These are phyloP conservation scores for Didymella keratinophila DNA, from an alignment of 2,329 filamentous ascomycete species.

Conservation along the genomic window DNA sequence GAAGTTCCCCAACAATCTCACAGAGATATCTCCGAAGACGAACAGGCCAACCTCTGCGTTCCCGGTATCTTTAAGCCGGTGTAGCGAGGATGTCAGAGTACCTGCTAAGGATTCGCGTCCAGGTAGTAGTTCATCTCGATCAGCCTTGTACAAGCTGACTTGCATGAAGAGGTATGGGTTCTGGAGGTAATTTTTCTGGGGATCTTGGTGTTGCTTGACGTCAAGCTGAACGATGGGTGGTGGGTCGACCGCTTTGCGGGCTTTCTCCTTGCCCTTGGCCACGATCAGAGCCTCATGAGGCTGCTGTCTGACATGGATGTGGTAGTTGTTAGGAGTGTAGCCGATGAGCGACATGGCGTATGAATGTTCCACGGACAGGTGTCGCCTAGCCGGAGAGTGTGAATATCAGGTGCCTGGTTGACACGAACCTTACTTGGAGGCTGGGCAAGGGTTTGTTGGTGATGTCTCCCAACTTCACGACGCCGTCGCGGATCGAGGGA, in stretches of 20 bases:
- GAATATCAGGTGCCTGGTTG: background rate
- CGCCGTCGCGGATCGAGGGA: background rate
- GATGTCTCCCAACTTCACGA: background rate
- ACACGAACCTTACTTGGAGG: background rate
- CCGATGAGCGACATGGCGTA: slow-evolving; percentile 17
- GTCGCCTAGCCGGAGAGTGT: background rate
- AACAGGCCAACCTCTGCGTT: slow-evolving; percentile 85
- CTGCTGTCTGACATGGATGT: slow-evolving; percentile 61
- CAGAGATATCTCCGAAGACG: slow-evolving; percentile 87
- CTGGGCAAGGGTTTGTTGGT: slow-evolving; percentile 2
- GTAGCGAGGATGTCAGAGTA: slow-evolving; percentile 79
- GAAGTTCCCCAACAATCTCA: slow-evolving; percentile 76
- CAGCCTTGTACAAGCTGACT: slow-evolving; percentile 61
- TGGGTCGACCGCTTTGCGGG: slow-evolving; percentile 87
- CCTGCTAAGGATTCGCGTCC: slow-evolving; percentile 68
- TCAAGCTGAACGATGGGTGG: slow-evolving; percentile 81
- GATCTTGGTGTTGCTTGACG: slow-evolving; percentile 60
- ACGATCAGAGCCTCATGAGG: slow-evolving; percentile 73
- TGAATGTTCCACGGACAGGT: slow-evolving; percentile 4
- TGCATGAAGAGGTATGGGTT: slow-evolving; percentile 72
- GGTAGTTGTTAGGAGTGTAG: slow-evolving; percentile 3
- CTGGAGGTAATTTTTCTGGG: slow-evolving; percentile 69
- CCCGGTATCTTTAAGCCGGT: slow-evolving; percentile 79
- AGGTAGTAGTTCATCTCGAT: slow-evolving; percentile 56
- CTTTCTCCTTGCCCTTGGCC: slow-evolving; percentile 75